phyloP scores from a whole-genome alignment of 2,329 filamentous ascomycete genomes.

The Aotearoamyces nothofagi region DNA sequence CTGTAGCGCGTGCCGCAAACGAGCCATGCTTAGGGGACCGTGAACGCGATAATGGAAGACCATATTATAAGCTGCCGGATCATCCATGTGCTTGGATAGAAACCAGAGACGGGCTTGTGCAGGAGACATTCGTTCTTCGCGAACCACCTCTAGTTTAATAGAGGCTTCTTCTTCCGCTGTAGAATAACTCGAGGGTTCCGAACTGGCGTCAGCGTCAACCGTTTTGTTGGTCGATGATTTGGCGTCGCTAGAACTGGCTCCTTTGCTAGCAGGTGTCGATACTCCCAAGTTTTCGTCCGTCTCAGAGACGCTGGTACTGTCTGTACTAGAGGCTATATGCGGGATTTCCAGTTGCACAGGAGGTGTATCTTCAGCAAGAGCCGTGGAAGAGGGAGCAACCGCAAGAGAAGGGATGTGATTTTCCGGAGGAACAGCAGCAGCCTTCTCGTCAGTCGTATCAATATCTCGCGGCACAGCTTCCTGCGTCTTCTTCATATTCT shows the following conservation, averaged over 20 bases:
- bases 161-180: not conserved
- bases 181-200: not conserved
- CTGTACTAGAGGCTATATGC: no score
- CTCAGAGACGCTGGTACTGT: no score
- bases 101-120: conserved; percentile 14
- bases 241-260: not conserved
- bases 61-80: conserved; percentile 14
- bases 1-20: conserved; percentile 10
- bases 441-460: no score
- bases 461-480: no score
- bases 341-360: no score
- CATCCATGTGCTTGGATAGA: conserved; percentile 10
- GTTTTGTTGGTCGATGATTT: not conserved
- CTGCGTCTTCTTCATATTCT: no score
- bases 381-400: no score
- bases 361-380: no score
- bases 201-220: not conserved
- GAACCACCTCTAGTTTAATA: not conserved
- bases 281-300: no score
- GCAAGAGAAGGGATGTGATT: no score
- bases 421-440: no score
- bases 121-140: conserved; percentile 2
- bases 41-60: conserved; percentile 7
- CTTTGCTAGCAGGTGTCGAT: not conserved
- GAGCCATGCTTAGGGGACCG: conserved; percentile 9